Conservation (phyloP, 768 basidiomycete species). For the Naganishia onofrii region DNA sequence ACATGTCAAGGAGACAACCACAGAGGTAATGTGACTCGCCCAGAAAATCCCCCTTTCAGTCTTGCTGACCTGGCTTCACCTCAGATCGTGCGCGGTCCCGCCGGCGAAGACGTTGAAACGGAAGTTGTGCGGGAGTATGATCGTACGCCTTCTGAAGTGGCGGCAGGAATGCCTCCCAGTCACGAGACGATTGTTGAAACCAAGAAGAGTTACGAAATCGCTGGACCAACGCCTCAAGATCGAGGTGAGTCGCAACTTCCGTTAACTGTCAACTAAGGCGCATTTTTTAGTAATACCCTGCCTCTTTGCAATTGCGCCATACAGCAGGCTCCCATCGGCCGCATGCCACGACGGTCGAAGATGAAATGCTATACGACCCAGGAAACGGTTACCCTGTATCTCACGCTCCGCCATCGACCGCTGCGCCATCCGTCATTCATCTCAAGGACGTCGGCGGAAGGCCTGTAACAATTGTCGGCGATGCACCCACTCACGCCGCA, state of each 20-base stretch:
- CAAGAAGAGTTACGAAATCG: slow-evolving; percentile 11
- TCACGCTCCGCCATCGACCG: slow-evolving; percentile 10
- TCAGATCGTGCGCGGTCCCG: slow-evolving; percentile 28
- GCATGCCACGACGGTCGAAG: not conserved
- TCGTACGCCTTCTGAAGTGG: slow-evolving; percentile 21
- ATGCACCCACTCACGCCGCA: not conserved
- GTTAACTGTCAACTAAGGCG: not conserved
- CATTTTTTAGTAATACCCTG: not conserved
- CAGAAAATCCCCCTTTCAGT: not conserved
- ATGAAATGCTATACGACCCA: not conserved
- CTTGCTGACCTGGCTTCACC: not conserved
- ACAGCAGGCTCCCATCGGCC: not conserved
- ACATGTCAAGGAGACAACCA: slow-evolving; percentile 31
- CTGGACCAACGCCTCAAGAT: not conserved
- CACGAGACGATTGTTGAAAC: slow-evolving; percentile 28
- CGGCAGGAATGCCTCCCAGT: slow-evolving; percentile 17
- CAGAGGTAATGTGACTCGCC: slow-evolving; percentile 21
- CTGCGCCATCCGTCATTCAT: slow-evolving; percentile 5
- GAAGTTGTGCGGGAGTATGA: slow-evolving; percentile 28
- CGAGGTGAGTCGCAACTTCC: not conserved
- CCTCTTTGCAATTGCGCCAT: not conserved
- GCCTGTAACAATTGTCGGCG: not conserved
- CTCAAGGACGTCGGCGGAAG: not conserved
- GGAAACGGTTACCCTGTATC: slow-evolving; percentile 5
- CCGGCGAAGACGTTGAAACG: slow-evolving; percentile 8